phyloP scores from a whole-genome alignment of 257 asterid species.

The Lantana camara region DNA sequence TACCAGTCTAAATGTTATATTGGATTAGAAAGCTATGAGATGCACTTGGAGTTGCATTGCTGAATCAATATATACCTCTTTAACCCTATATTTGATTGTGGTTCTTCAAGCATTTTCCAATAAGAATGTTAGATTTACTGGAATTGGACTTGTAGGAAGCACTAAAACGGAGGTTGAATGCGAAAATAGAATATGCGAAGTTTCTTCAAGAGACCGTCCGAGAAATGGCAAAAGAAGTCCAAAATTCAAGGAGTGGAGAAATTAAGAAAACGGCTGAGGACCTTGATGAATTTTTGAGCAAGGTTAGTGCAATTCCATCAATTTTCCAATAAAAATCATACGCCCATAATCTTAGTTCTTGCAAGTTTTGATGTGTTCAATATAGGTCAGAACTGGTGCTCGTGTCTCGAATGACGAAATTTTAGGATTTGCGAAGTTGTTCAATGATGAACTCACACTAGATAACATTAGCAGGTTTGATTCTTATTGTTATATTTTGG shows the following conservation, averaged over 20 bases:
- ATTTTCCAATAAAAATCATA: background rate
- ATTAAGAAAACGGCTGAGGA: conserved; percentile 87
- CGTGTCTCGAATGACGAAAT: conserved; percentile 83
- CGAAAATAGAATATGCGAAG: conserved; percentile 82
- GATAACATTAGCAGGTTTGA: conserved; percentile 90
- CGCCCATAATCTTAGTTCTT: conserved; percentile 19
- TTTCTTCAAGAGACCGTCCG: conserved; percentile 86
- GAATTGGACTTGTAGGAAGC: conserved; percentile 60
- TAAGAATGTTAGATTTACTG: conserved; percentile 15
- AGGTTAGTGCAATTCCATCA: conserved; percentile 46
- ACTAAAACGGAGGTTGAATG: conserved; percentile 69
- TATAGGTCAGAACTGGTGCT: conserved; percentile 89
- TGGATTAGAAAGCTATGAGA: conserved; percentile 15
- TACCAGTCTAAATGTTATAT: conserved; percentile 4
- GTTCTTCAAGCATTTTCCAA: conserved; percentile 22
- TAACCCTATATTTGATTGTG: conserved; percentile 6
- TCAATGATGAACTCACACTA: conserved; percentile 92
- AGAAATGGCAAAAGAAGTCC: conserved; percentile 93
- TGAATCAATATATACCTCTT: background rate
- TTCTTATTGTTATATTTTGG: conserved; percentile 8
- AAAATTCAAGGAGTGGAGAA: conserved; percentile 80
- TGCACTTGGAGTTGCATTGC: conserved; percentile 23
- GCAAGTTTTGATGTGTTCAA: conserved; percentile 22
- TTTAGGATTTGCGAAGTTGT: conserved; percentile 86
- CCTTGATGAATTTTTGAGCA: conserved; percentile 74